Base-by-base conservation (phyloP, 2,329 filamentous ascomycete species). In the Dothideomycetes sp. region DNA sequence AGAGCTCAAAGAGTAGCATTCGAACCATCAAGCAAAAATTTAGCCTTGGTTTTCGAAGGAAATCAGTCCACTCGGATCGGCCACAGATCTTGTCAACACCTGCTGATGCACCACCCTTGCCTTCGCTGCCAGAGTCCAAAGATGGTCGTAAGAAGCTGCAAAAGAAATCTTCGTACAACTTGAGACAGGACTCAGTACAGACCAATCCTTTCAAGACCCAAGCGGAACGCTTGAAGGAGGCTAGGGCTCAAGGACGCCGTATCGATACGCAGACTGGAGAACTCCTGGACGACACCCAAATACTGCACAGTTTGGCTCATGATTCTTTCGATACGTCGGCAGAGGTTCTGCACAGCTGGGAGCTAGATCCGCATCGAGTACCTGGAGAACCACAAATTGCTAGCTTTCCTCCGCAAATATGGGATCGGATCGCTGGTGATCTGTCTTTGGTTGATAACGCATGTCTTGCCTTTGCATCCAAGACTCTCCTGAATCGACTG, bases 391-490 rank as follows among this genome's bases (percentile, higher is more conserved):
- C 49, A 5, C 52, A 65, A 12, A 60, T 76, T 23, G 62, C 62
- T 1, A 67, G 61, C 29, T 52, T 76, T 11, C 55, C 70, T 4
- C 47, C 58, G 2, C 52, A 56, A 3, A 45, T 74, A 3, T 77
- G 73, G 73, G 51, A 54, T 6, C 45, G 46, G 4, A 63, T 75
- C 27, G 55, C 63, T 10, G 53, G 50, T 7, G 62, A 61, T 43
- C 51, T 75, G 13, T 51, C 59, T 24, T 64, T 63, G 6, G 52
- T 60, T n/a, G 71, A 73, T 40, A 58, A 60, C 13, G 70, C 71
- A 4, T 65, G 61, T 49, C 62, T 76, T 9, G 64, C 69, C 8
- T 55, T 74, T 10, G 59, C 71, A 17, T 69, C 57, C 49, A 70
- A 67, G 49, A 63, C 63, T 3, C 58, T 76, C 13, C 57, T 62